Percentiles rank a stretch among this genome's conserved stretches.
phyloP scores from a whole-genome alignment of 768 basidiomycete genomes.

The Lactarius indigo region DNA sequence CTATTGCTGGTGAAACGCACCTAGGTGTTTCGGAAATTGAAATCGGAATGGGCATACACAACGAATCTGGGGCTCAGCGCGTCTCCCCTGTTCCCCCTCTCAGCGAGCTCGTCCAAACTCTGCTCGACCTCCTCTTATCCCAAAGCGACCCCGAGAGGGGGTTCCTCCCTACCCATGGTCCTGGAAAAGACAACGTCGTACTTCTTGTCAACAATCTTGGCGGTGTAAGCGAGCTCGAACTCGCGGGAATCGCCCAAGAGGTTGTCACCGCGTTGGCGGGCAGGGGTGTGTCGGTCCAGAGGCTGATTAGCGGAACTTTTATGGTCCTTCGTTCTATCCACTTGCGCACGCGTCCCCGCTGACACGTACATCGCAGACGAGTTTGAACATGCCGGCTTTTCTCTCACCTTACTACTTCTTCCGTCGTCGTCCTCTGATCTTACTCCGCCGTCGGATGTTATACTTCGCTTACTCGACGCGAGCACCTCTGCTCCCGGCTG shows the following conservation, averaged over 20 bases:
- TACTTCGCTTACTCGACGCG: conserved; percentile 71
- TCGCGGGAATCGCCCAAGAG: conserved; percentile 65
- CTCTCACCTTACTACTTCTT: conserved; percentile 75
- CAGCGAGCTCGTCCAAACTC: conserved; percentile 60
- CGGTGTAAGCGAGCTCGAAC: conserved; percentile 78
- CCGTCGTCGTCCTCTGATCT: conserved; percentile 44
- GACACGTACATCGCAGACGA: conserved; percentile 51
- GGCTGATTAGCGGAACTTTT: conserved; percentile 76
- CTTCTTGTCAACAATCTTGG: conserved; percentile 87
- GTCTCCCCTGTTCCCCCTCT: conserved; percentile 70
- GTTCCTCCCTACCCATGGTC: conserved; percentile 65
- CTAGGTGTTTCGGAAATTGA: conserved; percentile 68
- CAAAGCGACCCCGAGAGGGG: conserved; percentile 72
- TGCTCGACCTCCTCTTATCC: conserved; percentile 69
- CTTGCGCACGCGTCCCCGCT: background rate
- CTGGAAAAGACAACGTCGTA: conserved; percentile 64
- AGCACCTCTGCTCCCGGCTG: conserved; percentile 72
- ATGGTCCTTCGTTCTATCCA: conserved; percentile 53
- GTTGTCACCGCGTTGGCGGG: conserved; percentile 51
- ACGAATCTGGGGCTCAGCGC: conserved; percentile 73
- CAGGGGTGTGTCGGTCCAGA: conserved; percentile 52
- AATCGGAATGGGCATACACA: conserved; percentile 90
- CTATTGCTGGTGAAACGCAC: conserved; percentile 52
- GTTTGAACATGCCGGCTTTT: conserved; percentile 91
- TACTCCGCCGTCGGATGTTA: conserved; percentile 37